Conservation (phyloP, 192 early-diverging fungal species). For the Podila minutissima region DNA sequence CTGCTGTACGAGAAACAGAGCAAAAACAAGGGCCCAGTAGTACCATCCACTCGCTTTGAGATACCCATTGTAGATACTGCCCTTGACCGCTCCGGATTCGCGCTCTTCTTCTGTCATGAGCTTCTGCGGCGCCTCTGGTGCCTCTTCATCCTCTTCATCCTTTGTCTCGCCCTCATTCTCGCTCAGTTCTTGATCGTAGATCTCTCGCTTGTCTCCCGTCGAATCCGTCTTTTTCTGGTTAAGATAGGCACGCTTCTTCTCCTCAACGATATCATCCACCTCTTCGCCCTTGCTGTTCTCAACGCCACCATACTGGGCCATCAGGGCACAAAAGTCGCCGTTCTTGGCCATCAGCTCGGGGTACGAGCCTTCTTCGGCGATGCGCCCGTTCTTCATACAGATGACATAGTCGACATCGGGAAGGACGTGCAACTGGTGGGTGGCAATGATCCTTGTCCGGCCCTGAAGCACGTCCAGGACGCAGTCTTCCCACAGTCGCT, state of each 20-base stretch:
- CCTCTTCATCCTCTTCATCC: not conserved
- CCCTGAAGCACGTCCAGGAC: constrained; percentile 50
- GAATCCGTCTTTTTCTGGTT: constrained; percentile 5
- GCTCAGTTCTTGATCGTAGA: not conserved
- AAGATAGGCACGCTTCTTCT: constrained; percentile 9
- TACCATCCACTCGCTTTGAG: constrained; percentile 24
- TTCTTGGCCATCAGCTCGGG: constrained; percentile 72
- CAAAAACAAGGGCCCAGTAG: constrained; percentile 13
- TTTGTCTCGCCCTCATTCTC: constrained; percentile 3
- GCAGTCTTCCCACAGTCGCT: constrained; percentile 52
- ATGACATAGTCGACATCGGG: constrained; percentile 74
- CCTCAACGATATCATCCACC: not conserved
- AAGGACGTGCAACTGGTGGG: constrained; percentile 82
- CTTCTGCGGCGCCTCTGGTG: constrained; percentile 18
- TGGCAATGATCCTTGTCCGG: constrained; percentile 86
- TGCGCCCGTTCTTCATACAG: constrained; percentile 75
- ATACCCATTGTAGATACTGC: constrained; percentile 33
- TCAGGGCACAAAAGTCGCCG: constrained; percentile 67
- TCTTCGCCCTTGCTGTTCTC: constrained; percentile 41
- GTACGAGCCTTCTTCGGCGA: constrained; percentile 75
- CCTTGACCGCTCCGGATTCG: constrained; percentile 45
- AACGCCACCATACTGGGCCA: constrained; percentile 77
- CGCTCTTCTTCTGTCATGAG: constrained; percentile 45
- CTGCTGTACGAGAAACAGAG: constrained; percentile 29
- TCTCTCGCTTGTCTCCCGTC: not conserved